These are phyloP conservation scores for Irpex rosettiformis DNA, from an alignment of 1,284 basidiomycete genomes.

Conservation along the genomic window DNA sequence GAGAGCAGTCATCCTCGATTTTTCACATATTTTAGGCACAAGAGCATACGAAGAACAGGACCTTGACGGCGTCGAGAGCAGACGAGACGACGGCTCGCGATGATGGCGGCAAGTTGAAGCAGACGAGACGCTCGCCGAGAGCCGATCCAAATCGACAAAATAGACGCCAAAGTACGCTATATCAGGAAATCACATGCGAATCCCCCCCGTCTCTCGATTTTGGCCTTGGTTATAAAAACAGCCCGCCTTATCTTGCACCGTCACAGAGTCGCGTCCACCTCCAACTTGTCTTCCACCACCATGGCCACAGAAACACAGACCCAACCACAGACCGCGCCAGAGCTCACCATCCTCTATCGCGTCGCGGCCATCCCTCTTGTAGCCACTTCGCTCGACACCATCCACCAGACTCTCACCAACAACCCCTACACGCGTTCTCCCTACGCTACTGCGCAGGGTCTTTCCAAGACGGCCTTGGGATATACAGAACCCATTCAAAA, in stretches of 20 bases:
- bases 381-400: slow-evolving; percentile 53
- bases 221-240: background rate
- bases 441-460: slow-evolving; percentile 57
- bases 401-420: slow-evolving; percentile 55
- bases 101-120: background rate
- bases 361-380: slow-evolving; percentile 69
- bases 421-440: slow-evolving; percentile 61
- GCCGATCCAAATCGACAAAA: background rate
- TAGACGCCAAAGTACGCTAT: background rate
- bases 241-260: slow-evolving; percentile 1
- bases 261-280: slow-evolving; percentile 6
- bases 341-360: slow-evolving; percentile 58
- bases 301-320: slow-evolving; percentile 39
- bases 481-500: slow-evolving; percentile 62
- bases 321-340: slow-evolving; percentile 37
- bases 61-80: background rate
- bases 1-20: background rate
- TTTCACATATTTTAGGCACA: background rate
- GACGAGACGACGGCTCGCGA: background rate
- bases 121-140: too few relatives aligned
- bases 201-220: background rate
- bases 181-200: background rate
- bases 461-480: slow-evolving; percentile 57
- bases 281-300: slow-evolving; percentile 15
- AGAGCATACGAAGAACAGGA: background rate